Base-by-base conservation (phyloP, 768 basidiomycete genomes). In the Phaeolepiota aurea region DNA sequence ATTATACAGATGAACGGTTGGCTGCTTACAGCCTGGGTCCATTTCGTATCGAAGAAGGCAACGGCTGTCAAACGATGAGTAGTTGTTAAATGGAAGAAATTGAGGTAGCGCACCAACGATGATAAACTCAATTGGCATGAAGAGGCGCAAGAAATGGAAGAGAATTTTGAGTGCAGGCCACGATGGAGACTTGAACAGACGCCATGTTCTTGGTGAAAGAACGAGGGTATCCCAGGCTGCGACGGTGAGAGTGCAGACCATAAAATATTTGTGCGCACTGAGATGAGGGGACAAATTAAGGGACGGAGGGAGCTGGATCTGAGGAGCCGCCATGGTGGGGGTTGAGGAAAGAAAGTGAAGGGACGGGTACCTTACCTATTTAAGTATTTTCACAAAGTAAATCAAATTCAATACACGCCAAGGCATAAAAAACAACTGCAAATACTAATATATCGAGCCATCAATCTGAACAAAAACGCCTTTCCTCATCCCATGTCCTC, bases 211-310 rank as follows among this genome's bases (percentile, higher is more conserved):
- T 0, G 87, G 87, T 5, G 80, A 81, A 37, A 91, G 74, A 23
- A 91, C 87, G 51, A 91, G 77, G 23, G 87, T 80, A 52, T 91
- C 87, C 87, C 88, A 90, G 4, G 87, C 87, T 0, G 87, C 83
- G 42, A 91, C 85, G 40, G 87, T 91, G 47, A 91, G 76, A 0
- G 87, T 87, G 66, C 87, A 91, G 48, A 90, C 88, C 35, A 86
- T 76, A 56, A 90, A 88, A 52, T 91, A 91, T 61, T 90, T 89
- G 70, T 89, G 87, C 0, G 87, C 87, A 20, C 74, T 77, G 23
- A 90, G 70, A 56, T 87, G 87, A 1, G 87, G 73, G 0, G 87
- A 73, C 3, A 89, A 75, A 48, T 82, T 66, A 54, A 90, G 78
- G 16, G 78, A 84, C 40, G 68, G 58, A 13, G 87, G 87, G 5